Percentiles rank a stretch among this genome's conserved stretches.
Conservation (phyloP, 352 stramenopile species). For the Peronospora belbahrii region DNA sequence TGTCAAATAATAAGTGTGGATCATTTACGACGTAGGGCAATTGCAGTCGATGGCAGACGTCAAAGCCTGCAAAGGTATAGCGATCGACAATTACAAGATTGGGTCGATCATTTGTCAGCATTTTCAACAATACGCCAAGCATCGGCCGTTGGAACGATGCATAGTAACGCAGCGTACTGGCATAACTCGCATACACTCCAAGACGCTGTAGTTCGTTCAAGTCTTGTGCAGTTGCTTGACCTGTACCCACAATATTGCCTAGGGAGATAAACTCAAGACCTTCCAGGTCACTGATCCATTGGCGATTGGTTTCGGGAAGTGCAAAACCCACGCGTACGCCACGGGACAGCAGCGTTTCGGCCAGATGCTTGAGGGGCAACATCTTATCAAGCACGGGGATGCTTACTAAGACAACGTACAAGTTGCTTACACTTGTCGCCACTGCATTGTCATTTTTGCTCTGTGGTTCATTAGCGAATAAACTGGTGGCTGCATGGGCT, state of each 20-base stretch:
- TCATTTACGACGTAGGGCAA: constrained; percentile 81
- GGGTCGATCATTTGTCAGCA: constrained; percentile 57
- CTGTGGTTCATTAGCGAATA: constrained; percentile 1
- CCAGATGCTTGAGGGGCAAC: constrained; percentile 71
- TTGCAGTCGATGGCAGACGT: constrained; percentile 47
- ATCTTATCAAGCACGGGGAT: constrained; percentile 81
- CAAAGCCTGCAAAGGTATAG: constrained; percentile 77
- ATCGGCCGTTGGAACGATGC: constrained; percentile 77
- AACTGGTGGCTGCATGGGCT: constrained; percentile 8
- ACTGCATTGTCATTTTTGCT: constrained; percentile 5
- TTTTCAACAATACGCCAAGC: constrained; percentile 46
- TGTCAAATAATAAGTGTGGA: constrained; percentile 72
- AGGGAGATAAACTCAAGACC: constrained; percentile 77
- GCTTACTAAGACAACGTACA: constrained; percentile 79
- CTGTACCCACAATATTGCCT: constrained; percentile 46
- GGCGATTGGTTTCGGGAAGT: constrained; percentile 70
- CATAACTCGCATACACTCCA: constrained; percentile 64
- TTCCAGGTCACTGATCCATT: constrained; percentile 70
- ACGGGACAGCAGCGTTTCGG: constrained; percentile 59
- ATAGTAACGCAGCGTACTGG: constrained; percentile 57
- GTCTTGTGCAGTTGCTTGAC: constrained; percentile 20
- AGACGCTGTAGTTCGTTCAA: constrained; percentile 26
- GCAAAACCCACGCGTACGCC: constrained; percentile 75
- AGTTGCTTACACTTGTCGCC: constrained; percentile 17
- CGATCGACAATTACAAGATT: constrained; percentile 68